phyloP scores from a whole-genome alignment of 1,284 basidiomycete species.

The Boletus sp. region DNA sequence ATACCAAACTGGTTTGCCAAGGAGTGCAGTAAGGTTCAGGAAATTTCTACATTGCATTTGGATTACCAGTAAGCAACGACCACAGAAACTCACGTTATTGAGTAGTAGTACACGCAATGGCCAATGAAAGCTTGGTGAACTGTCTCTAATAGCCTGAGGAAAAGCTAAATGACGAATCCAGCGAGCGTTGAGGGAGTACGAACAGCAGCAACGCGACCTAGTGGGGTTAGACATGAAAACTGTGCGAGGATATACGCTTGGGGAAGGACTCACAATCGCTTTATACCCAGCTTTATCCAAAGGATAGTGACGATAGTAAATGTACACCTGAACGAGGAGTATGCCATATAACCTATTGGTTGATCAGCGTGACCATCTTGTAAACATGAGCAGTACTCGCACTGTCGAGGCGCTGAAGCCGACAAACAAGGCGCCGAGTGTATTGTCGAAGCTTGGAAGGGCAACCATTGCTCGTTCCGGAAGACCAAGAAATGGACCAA shows the following conservation, averaged over 20 bases:
- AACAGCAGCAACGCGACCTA: constrained; percentile 26
- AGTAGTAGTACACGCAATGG: constrained; percentile 56
- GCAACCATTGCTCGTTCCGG: constrained; percentile 15
- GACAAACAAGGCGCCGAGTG: constrained; percentile 55
- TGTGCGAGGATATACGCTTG: background rate
- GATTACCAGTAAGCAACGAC: background rate
- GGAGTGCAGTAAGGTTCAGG: constrained; percentile 39
- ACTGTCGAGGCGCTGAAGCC: constrained; percentile 50
- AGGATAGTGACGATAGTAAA: constrained; percentile 54
- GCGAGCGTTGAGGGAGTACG: constrained; percentile 6
- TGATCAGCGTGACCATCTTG: background rate
- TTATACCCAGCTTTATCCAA: constrained; percentile 53
- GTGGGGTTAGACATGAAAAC: background rate
- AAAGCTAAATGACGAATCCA: background rate
- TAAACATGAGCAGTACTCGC: constrained; percentile 32
- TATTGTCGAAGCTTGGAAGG: constrained; percentile 39
- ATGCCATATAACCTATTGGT: constrained; percentile 44
- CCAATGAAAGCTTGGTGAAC: constrained; percentile 53
- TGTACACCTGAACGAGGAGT: constrained; percentile 48
- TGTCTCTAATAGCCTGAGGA: constrained; percentile 45
- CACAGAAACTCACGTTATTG: constrained; percentile 39
- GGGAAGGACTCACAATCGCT: constrained; percentile 42
- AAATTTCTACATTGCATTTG: constrained; percentile 43
- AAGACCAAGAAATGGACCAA: background rate
- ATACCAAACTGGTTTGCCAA: constrained; percentile 47